phyloP scores from a whole-genome alignment of 768 basidiomycete species.

The Cyclocybe cylindracea region DNA sequence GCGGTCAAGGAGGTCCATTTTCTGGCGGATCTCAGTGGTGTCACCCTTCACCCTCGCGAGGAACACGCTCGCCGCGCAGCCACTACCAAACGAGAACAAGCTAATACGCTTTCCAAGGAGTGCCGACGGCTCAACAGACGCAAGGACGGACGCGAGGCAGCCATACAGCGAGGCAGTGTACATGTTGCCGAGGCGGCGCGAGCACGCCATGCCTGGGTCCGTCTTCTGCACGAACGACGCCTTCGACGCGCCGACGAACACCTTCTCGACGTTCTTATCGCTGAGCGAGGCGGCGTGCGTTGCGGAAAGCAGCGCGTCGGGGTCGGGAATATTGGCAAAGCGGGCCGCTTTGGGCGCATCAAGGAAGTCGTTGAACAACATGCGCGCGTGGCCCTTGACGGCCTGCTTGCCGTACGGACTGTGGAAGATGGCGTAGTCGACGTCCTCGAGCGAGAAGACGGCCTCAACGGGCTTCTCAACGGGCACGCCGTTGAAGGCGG shows the following conservation, averaged over 20 bases:
- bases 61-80: conserved; percentile 95
- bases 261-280: conserved; percentile 97
- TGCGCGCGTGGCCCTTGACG: conserved; percentile 92
- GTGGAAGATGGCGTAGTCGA: conserved; percentile 97
- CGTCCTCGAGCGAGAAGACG: conserved; percentile 73
- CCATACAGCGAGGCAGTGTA: conserved; percentile 97
- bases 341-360: conserved; percentile 66
- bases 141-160: conserved; percentile 85
- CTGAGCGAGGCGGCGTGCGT: conserved; percentile 74
- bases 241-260: conserved; percentile 83
- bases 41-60: conserved; percentile 85
- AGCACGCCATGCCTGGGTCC: conserved; percentile 82
- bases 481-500: conserved; percentile 34
- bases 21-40: conserved; percentile 76
- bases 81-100: conserved; percentile 96
- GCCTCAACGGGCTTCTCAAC: conserved; percentile 42
- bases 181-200: conserved; percentile 94
- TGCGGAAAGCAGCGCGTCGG: conserved; percentile 68
- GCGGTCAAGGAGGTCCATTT: conserved; percentile 79
- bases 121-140: conserved; percentile 67
- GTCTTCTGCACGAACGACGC: conserved; percentile 73
- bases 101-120: conserved; percentile 83
- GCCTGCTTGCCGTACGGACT: conserved; percentile 99
- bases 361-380: conserved; percentile 93
- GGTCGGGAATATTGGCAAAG: conserved; percentile 69